These are phyloP conservation scores for Marasmius tenuissimus DNA, from an alignment of 1,284 basidiomycete genomes.

Conservation along the genomic window DNA sequence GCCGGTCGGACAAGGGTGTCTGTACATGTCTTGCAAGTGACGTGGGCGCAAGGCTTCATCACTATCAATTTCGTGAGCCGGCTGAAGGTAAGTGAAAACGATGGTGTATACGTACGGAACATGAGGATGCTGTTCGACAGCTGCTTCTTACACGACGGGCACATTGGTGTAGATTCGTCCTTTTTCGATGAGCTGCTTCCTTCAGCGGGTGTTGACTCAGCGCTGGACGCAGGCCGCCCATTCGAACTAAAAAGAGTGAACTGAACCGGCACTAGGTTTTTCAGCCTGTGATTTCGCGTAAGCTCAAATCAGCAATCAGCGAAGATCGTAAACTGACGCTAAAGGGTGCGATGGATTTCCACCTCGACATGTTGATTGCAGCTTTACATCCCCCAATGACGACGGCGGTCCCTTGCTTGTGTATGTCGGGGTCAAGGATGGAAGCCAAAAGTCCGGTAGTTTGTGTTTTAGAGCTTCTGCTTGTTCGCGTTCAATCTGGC, in stretches of 20 bases:
- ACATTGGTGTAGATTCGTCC: slow-evolving; percentile 68
- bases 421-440: slow-evolving; percentile 83
- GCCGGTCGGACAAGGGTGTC: slow-evolving; percentile 77
- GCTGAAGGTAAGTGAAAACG: slow-evolving; percentile 5
- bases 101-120: slow-evolving; percentile 52
- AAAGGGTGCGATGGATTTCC: slow-evolving; percentile 73
- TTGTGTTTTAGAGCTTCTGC: slow-evolving; percentile 82
- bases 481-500: slow-evolving; percentile 82
- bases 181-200: slow-evolving; percentile 38
- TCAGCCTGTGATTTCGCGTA: slow-evolving; percentile 48
- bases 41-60: slow-evolving; percentile 81
- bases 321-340: slow-evolving; percentile 50
- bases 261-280: slow-evolving; percentile 73
- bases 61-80: slow-evolving; percentile 38
- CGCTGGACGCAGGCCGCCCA: slow-evolving; percentile 32
- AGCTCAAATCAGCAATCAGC: neutral
- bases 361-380: slow-evolving; percentile 85
- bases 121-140: slow-evolving; percentile 77
- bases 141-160: slow-evolving; percentile 86
- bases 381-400: slow-evolving; percentile 75
- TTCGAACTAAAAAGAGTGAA: slow-evolving; percentile 56
- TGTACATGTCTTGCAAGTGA: slow-evolving; percentile 84
- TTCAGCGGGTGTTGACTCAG: slow-evolving; percentile 41
- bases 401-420: slow-evolving; percentile 59
- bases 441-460: slow-evolving; percentile 94